Evolutionary conservation across 805 yeast species (phyloP).

Genomic region (Starmerella sirachaensis): DNA sequence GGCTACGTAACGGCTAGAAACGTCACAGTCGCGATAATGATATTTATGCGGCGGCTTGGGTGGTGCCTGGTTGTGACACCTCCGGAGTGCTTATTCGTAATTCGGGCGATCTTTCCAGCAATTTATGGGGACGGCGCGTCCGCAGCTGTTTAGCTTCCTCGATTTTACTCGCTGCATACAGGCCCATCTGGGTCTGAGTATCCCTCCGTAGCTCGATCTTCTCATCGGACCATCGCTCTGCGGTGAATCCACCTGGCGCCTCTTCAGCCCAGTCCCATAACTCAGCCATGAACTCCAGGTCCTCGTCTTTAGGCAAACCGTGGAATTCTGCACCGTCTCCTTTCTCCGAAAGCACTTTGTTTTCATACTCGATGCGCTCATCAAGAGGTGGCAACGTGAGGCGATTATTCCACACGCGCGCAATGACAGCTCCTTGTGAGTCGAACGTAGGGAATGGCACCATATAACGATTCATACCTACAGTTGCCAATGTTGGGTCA

Average conservation of each 20-base stretch:
- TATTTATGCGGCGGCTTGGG: no score
- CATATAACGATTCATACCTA: slow-evolving; percentile 36
- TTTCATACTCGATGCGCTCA: slow-evolving; percentile 36
- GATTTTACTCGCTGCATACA: slow-evolving; percentile 4
- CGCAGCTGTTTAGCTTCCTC: slow-evolving; percentile 4
- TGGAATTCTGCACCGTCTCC: slow-evolving; percentile 44
- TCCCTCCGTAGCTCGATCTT: slow-evolving; percentile 10
- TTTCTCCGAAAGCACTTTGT: slow-evolving; percentile 29
- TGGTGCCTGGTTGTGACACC: no score
- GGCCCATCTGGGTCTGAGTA: slow-evolving; percentile 2
- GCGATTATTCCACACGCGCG: slow-evolving; percentile 48
- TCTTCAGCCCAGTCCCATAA: slow-evolving; percentile 28
- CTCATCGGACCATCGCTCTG: slow-evolving; percentile 41
- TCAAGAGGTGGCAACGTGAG: slow-evolving; percentile 38
- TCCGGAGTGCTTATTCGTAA: no score
- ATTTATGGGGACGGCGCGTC: no score
- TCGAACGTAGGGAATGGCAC: slow-evolving; percentile 31
- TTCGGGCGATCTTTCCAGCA: no score
- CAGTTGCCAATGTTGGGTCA: slow-evolving; percentile 53
- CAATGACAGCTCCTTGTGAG: slow-evolving; percentile 53
- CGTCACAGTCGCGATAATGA: no score
- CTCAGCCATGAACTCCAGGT: slow-evolving; percentile 44
- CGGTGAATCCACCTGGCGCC: slow-evolving; percentile 32
- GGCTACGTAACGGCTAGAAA: no score
- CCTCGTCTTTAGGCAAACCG: slow-evolving; percentile 42